Evolutionary conservation across 192 early-diverging fungal genomes (phyloP), one percentile per base, ranked within the genome.

Genomic region (Backusella psychrophila): DNA sequence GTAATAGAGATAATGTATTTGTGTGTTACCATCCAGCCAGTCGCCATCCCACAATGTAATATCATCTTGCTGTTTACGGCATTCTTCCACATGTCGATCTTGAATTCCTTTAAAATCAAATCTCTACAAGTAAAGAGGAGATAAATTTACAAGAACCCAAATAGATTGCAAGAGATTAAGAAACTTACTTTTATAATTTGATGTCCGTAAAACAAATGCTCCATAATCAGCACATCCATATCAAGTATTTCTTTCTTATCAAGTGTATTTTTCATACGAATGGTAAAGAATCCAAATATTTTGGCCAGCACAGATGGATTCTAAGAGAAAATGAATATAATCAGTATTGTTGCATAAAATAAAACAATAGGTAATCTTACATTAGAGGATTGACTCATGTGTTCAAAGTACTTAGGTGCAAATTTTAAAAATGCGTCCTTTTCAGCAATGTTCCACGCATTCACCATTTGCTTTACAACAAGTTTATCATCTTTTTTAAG

Each of bases 221-320:
- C 96, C 96, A 97, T 97, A 14, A 98, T 94, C 23, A 97, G 80
- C 8, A 97, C 88, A 77, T 95, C 95, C 82, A 98, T 92, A 33
- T 94, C 92, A 69, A 93, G 74, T 63, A 12, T 63, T 31, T 79
- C 77, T 41, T 93, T 90, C 36, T 94, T 91, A 19, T 90, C 90
- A 4, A 87, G 77, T 1, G 88, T 79, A 73, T 93, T 95, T 73
- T 91, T 94, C 80, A 91, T 94, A 21, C 92, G 90, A 38, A 98
- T 89, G 15, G 90, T 91, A 73, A 96, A 98, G 73, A 98, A 93
- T 0, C 96, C 96, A 88, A 95, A 93, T 59, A 96, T 93, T 74
- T 95, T 97, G 71, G 92, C 93, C 44, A 97, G 79, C 1, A 95
- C 86, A 0, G 93, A 93, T 0, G 91, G 94, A 21, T 85, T 83